Evolutionary conservation across 139 green algal species (phyloP).

Genomic region (Coelastrella sp.): DNA sequence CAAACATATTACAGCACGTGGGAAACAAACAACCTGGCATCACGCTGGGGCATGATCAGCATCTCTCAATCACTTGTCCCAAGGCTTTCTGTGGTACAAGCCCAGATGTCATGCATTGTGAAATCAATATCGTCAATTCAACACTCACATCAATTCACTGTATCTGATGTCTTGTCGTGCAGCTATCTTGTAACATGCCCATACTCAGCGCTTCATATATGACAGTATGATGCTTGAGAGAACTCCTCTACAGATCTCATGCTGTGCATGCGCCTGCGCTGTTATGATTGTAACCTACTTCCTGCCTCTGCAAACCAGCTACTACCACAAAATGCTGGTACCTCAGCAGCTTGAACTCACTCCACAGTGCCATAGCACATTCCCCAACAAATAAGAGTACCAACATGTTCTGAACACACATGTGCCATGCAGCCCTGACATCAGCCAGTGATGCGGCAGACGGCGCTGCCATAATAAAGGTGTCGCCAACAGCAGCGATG

Average conservation of each 20-base stretch:
- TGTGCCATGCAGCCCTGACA: slow-evolving; percentile 24
- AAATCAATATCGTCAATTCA: too few relatives aligned
- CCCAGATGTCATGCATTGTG: too few relatives aligned
- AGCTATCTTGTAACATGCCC: too few relatives aligned
- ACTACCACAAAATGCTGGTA: not conserved
- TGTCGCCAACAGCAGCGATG: slow-evolving; percentile 6
- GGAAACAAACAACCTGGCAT: too few relatives aligned
- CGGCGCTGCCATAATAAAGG: slow-evolving; percentile 26
- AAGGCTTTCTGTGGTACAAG: too few relatives aligned
- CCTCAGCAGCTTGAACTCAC: slow-evolving; percentile 7
- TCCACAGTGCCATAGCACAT: not conserved
- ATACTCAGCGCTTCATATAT: too few relatives aligned
- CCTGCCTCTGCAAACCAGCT: not conserved
- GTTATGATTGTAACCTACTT: not conserved
- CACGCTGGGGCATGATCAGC: too few relatives aligned
- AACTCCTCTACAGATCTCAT: not conserved
- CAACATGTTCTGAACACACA: slow-evolving; percentile 2
- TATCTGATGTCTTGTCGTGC: too few relatives aligned
- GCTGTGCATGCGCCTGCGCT: not conserved
- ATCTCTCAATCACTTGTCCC: too few relatives aligned
- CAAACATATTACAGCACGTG: too few relatives aligned
- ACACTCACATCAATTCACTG: too few relatives aligned
- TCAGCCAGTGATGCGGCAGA: not conserved
- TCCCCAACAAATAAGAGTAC: not conserved
- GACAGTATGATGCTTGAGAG: not conserved